Evolutionary conservation across 78 protist genomes (phyloP).

Genomic region (Speleostelium caveatum): DNA sequence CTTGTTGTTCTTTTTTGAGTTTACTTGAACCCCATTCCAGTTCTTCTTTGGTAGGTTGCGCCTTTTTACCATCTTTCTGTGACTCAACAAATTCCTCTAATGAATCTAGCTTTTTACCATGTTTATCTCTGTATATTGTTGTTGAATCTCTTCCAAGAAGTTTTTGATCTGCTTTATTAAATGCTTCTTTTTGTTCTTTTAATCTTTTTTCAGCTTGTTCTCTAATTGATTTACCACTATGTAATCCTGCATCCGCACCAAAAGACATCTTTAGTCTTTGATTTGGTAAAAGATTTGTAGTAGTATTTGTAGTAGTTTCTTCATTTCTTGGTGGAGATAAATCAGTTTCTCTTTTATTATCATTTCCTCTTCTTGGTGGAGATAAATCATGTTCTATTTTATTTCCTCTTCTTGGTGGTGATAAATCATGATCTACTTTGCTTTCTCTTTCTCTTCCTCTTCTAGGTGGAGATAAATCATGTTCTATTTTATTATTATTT

Average conservation of each 20-base stretch:
- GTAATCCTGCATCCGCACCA: constrained; percentile 23
- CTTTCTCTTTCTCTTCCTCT: background rate
- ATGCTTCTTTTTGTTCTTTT: constrained; percentile 7
- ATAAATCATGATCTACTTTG: background rate
- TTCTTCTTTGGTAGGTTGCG: background rate
- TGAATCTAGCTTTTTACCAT: constrained; percentile 32
- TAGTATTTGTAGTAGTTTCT: background rate
- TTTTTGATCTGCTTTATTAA: constrained; percentile 24
- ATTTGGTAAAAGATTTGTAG: too few relatives aligned
- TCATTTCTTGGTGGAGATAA: constrained; percentile 51
- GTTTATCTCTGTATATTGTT: constrained; percentile 50
- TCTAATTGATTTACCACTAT: background rate
- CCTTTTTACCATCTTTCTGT: background rate
- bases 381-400: background rate
- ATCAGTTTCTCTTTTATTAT: background rate
- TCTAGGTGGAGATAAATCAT: constrained; percentile 29
- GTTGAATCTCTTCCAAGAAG: constrained; percentile 33
- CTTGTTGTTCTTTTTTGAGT: constrained; percentile 32
- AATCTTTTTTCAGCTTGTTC: background rate
- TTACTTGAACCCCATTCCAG: constrained; percentile 22
- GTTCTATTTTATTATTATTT: background rate
- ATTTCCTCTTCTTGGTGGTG: constrained; percentile 52
- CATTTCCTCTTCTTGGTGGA: constrained; percentile 16
- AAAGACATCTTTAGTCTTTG: constrained; percentile 37
- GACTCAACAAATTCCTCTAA: background rate